Conservation (phyloP, 2,329 filamentous ascomycete genomes). For the Annulohypoxylon truncatum region DNA sequence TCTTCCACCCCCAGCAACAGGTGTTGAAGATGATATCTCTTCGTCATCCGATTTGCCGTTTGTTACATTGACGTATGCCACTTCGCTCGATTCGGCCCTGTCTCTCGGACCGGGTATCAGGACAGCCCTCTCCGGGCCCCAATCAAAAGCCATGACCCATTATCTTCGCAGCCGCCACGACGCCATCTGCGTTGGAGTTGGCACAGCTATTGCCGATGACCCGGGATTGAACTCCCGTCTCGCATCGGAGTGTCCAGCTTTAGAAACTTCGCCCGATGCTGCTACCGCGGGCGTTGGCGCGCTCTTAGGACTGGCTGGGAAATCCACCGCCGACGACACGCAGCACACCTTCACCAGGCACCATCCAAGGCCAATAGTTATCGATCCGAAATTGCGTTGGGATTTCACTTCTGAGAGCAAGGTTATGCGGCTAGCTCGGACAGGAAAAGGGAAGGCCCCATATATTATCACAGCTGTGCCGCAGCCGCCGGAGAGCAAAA, state of each 20-base stretch:
- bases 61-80: conserved; percentile 89
- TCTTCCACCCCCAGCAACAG: conserved; percentile 41
- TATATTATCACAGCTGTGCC: conserved; percentile 72
- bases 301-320: conserved; percentile 37
- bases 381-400: conserved; percentile 86
- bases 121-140: conserved; percentile 83
- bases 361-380: conserved; percentile 83
- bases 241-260: conserved; percentile 56
- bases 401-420: conserved; percentile 68
- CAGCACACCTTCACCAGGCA: conserved; percentile 48
- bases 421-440: conserved; percentile 72
- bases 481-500: conserved; percentile 59
- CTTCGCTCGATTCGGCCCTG: conserved; percentile 85
- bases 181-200: conserved; percentile 86
- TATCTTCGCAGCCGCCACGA: conserved; percentile 84
- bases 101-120: conserved; percentile 82
- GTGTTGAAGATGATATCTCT: neutral
- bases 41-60: conserved; percentile 39
- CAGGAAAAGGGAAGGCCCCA: conserved; percentile 76
- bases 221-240: conserved; percentile 87
- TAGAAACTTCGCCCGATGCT: conserved; percentile 16
- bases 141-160: conserved; percentile 93
- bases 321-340: conserved; percentile 53
- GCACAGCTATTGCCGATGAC: conserved; percentile 86
- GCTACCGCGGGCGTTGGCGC: conserved; percentile 35